These are phyloP conservation scores for Hypoxylon sp. DNA, from an alignment of 2,329 filamentous ascomycete species.

Conservation along the genomic window DNA sequence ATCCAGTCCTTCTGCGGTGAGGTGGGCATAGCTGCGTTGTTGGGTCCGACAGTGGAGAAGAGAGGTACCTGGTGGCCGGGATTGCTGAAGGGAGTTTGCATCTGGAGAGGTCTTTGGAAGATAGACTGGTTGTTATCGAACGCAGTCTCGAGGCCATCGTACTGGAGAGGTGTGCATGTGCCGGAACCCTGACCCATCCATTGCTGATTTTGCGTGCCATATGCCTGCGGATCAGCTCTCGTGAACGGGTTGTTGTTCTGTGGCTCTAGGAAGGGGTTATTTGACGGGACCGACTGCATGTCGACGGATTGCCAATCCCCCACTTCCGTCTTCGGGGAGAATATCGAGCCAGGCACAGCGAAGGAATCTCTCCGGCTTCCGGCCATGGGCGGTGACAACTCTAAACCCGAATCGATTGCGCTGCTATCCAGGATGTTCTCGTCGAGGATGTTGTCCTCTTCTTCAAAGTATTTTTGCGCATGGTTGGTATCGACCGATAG, in stretches of 20 bases:
- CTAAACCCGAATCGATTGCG: constrained; percentile 72
- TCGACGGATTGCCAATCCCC: constrained; percentile 73
- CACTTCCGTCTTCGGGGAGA: constrained; percentile 74
- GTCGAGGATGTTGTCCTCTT: constrained; percentile 74
- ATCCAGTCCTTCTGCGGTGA: constrained; percentile 74
- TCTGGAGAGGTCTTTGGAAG: constrained; percentile 68
- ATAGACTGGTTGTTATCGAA: constrained; percentile 68
- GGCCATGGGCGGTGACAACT: constrained; percentile 74
- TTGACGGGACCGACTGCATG: constrained; percentile 75
- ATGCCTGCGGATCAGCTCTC: constrained; percentile 70
- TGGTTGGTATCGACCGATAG: constrained; percentile 69
- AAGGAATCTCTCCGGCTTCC: constrained; percentile 76
- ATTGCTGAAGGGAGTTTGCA: constrained; percentile 70
- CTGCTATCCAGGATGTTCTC: constrained; percentile 73
- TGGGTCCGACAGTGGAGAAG: constrained; percentile 66
- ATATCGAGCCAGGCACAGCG: constrained; percentile 69
- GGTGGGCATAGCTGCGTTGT: constrained; percentile 66
- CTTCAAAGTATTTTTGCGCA: constrained; percentile 72
- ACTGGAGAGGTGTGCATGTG: constrained; percentile 81
- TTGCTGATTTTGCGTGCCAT: constrained; percentile 59
- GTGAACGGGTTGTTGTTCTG: constrained; percentile 75
- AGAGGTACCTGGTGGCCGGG: constrained; percentile 66
- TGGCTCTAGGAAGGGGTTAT: constrained; percentile 73
- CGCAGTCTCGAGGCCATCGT: constrained; percentile 73
- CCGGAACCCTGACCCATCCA: constrained; percentile 78